These are phyloP conservation scores for Candida patagonica DNA, from an alignment of 805 yeast genomes.

Conservation along the genomic window DNA sequence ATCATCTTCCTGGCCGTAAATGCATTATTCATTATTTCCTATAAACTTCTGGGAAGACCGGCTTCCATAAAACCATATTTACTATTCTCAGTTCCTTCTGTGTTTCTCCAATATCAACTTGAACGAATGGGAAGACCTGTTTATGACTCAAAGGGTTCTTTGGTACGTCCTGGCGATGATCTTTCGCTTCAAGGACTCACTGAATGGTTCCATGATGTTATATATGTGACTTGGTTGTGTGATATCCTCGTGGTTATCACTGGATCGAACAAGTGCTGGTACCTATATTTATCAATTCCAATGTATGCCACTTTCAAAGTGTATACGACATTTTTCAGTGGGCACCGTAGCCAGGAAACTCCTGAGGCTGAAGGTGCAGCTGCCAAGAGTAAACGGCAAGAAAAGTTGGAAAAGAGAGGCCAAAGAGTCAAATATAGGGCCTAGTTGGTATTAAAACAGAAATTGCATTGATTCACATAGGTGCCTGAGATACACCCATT, in stretches of 20 bases:
- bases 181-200: conserved; percentile 53
- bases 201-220: conserved; percentile 62
- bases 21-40: conserved; percentile 30
- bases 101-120: conserved; percentile 40
- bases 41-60: conserved; percentile 39
- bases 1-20: conserved; percentile 33
- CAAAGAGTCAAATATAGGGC: conserved; percentile 11
- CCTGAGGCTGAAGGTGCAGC: conserved; percentile 14
- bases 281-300: conserved; percentile 43
- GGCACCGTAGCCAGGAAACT: conserved; percentile 10
- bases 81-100: conserved; percentile 34
- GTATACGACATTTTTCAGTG: conserved; percentile 29
- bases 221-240: conserved; percentile 55
- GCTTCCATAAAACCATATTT: conserved; percentile 35
- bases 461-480: conserved; percentile 4
- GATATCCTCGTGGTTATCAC: conserved; percentile 43
- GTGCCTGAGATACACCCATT: conserved; percentile 21
- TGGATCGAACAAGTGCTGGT: conserved; percentile 57
- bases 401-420: conserved; percentile 30
- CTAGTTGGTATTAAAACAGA: too few relatives aligned
- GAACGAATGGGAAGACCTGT: conserved; percentile 56
- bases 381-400: conserved; percentile 30
- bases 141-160: conserved; percentile 37
- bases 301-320: conserved; percentile 42
- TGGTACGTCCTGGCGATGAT: conserved; percentile 51